Conservation (phyloP, 1,139 yeast genomes). For the Arxiozyma telluris region DNA sequence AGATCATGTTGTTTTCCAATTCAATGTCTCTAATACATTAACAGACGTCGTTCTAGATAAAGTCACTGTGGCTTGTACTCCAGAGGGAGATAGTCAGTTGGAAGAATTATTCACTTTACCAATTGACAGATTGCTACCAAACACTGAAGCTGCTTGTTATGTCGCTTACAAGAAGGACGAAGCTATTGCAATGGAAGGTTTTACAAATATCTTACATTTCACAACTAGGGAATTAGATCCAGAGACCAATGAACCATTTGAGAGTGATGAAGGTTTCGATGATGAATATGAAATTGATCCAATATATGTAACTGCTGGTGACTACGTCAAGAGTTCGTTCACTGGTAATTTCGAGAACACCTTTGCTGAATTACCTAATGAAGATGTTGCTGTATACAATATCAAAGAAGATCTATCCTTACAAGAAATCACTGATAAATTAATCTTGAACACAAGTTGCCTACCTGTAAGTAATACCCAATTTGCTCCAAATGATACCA, state of each 20-base stretch:
- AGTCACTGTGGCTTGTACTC: slow-evolving; percentile 52
- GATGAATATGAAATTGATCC: slow-evolving; percentile 91
- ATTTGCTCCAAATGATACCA: slow-evolving; percentile 49
- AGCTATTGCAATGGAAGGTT: slow-evolving; percentile 40
- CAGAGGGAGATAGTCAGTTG: slow-evolving; percentile 51
- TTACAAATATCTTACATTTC: slow-evolving; percentile 65
- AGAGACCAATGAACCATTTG: slow-evolving; percentile 57
- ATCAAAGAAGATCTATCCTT: slow-evolving; percentile 38
- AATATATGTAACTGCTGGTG: slow-evolving; percentile 69
- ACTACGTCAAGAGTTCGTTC: slow-evolving; percentile 69
- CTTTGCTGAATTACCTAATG: slow-evolving; percentile 64
- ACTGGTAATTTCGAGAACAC: slow-evolving; percentile 66
- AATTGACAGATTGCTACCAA: slow-evolving; percentile 62
- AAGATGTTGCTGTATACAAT: slow-evolving; percentile 54
- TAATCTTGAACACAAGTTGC: slow-evolving; percentile 45
- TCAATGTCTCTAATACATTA: slow-evolving; percentile 75
- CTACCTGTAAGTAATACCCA: slow-evolving; percentile 76
- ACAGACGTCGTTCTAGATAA: slow-evolving; percentile 69
- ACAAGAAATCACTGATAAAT: slow-evolving; percentile 42
- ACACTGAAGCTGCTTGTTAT: slow-evolving; percentile 64
- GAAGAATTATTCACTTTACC: slow-evolving; percentile 70
- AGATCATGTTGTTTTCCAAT: slow-evolving; percentile 75
- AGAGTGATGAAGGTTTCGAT: slow-evolving; percentile 77
- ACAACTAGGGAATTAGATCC: slow-evolving; percentile 76
- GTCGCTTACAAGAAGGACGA: slow-evolving; percentile 62